These are phyloP conservation scores for Pichia ethanolica DNA, from an alignment of 805 yeast genomes.

Conservation along the genomic window DNA sequence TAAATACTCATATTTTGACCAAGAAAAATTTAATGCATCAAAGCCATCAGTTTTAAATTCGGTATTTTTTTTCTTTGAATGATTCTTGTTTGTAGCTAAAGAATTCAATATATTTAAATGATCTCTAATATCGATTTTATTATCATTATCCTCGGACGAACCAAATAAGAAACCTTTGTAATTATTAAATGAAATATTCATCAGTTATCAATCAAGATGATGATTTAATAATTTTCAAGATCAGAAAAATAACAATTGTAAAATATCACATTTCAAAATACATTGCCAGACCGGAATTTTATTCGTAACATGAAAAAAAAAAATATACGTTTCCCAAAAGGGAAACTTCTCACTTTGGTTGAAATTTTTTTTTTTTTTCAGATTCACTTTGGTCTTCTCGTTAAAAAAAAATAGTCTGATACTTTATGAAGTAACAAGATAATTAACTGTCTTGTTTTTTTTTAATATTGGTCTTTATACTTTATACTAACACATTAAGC, in stretches of 20 bases:
- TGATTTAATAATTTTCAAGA: too few relatives aligned
- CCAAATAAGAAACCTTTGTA: conserved; percentile 3
- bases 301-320: neutral
- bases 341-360: neutral
- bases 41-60: conserved; percentile 9
- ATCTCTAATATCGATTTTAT: neutral
- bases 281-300: neutral
- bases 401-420: too few relatives aligned
- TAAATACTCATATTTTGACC: neutral
- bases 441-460: neutral
- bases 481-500: too few relatives aligned
- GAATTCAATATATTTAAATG: neutral
- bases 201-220: neutral
- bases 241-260: too few relatives aligned
- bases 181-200: conserved; percentile 3
- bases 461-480: too few relatives aligned
- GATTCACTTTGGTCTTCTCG: too few relatives aligned
- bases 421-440: too few relatives aligned
- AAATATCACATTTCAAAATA: too few relatives aligned
- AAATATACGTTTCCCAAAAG: neutral
- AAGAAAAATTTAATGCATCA: conserved; percentile 7
- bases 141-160: neutral
- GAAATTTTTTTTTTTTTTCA: too few relatives aligned
- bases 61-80: neutral
- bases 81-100: neutral